Evolutionary conservation across 2,329 filamentous ascomycete genomes (phyloP).

Genomic region (Claviceps africana): DNA sequence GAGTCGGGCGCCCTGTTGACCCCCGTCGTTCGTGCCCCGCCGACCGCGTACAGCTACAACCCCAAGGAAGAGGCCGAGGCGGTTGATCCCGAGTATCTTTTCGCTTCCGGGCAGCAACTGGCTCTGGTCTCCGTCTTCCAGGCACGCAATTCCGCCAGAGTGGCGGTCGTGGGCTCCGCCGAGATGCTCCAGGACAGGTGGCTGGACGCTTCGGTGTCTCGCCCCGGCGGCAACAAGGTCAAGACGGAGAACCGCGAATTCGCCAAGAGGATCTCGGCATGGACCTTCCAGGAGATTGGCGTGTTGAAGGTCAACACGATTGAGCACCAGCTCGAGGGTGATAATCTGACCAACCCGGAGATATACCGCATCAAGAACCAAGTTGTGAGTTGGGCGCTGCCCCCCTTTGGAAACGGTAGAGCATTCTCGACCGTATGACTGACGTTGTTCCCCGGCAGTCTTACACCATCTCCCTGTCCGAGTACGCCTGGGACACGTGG

Average conservation of each 20-base stretch:
- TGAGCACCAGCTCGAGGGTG: slow-evolving; percentile 54
- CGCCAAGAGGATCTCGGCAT: slow-evolving; percentile 71
- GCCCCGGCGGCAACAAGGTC: slow-evolving; percentile 35
- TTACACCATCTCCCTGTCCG: slow-evolving; percentile 78
- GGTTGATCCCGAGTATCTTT: slow-evolving; percentile 59
- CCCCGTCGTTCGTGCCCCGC: slow-evolving; percentile 68
- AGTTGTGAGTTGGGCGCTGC: slow-evolving; percentile 53
- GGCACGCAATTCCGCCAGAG: slow-evolving; percentile 81
- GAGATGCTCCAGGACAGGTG: slow-evolving; percentile 82
- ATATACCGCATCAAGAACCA: slow-evolving; percentile 96
- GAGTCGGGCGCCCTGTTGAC: slow-evolving; percentile 65
- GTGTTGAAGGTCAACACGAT: slow-evolving; percentile 74
- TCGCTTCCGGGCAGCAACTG: slow-evolving; percentile 72
- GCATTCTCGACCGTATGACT: not conserved
- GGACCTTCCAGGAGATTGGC: slow-evolving; percentile 90
- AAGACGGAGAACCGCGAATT: slow-evolving; percentile 74
- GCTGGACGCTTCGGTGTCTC: slow-evolving; percentile 69
- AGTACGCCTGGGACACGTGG: slow-evolving; percentile 65
- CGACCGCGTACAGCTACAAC: slow-evolving; percentile 86
- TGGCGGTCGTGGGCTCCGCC: slow-evolving; percentile 71
- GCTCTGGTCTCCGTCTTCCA: slow-evolving; percentile 76
- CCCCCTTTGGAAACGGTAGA: no score
- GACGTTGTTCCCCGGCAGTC: slow-evolving; percentile 34
- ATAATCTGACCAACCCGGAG: slow-evolving; percentile 56
- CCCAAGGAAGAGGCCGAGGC: slow-evolving; percentile 66